These are phyloP conservation scores for Geotrichum reessii DNA, from an alignment of 1,139 yeast species.

Conservation along the genomic window DNA sequence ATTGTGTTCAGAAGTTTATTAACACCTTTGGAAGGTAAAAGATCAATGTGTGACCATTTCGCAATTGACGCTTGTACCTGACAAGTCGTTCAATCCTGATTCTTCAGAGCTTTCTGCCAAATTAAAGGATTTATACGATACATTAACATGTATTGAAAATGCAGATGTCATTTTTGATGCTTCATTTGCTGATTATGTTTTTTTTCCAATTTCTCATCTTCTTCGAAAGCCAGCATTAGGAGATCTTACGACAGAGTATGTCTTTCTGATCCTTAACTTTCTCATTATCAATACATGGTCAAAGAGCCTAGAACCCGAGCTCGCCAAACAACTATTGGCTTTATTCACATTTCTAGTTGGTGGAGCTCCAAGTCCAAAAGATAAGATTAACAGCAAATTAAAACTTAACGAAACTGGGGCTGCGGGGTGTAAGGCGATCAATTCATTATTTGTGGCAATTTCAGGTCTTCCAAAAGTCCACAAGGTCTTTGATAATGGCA, in stretches of 20 bases:
- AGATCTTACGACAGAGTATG: constrained; percentile 42
- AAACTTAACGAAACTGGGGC: constrained; percentile 37
- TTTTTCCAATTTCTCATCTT: constrained; percentile 52
- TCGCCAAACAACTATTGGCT: constrained; percentile 49
- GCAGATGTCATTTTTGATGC: constrained; percentile 32
- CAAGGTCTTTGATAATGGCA: constrained; percentile 10
- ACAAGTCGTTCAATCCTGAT: constrained; percentile 33
- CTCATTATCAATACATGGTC: constrained; percentile 48
- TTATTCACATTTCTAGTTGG: constrained; percentile 46
- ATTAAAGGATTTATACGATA: constrained; percentile 24
- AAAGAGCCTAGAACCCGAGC: constrained; percentile 36
- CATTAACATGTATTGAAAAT: constrained; percentile 19
- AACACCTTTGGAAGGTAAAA: constrained; percentile 16
- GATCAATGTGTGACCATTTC: constrained; percentile 41
- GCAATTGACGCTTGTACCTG: constrained; percentile 40
- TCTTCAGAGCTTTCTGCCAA: constrained; percentile 33
- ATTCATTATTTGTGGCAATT: constrained; percentile 37
- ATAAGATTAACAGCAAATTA: constrained; percentile 21
- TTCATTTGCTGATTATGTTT: constrained; percentile 55
- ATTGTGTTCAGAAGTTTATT: not conserved
- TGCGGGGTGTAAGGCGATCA: constrained; percentile 41
- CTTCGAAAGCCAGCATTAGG: constrained; percentile 41
- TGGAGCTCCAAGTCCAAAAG: constrained; percentile 35
- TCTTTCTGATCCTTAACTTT: constrained; percentile 40
- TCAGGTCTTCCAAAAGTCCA: constrained; percentile 17